Conservation (phyloP, 108 stramenopile genomes). For the Epipyxis sp. region DNA sequence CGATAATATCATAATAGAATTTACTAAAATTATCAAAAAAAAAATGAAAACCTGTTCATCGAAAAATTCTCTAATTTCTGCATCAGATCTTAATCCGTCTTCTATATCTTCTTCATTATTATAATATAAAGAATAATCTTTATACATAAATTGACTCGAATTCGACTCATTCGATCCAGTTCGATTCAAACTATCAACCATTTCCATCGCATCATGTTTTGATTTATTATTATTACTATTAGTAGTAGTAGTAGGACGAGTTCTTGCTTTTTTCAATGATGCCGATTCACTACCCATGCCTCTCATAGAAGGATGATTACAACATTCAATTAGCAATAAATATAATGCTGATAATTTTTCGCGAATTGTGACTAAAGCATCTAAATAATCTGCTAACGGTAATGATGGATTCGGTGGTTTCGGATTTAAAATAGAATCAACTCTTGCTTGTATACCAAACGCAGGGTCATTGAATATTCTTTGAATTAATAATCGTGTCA, state of each 20-base stretch:
- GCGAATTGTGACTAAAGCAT: slow-evolving; percentile 34
- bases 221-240: too few relatives aligned
- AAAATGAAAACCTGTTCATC: too few relatives aligned
- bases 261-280: background rate
- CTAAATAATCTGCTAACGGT: slow-evolving; percentile 32
- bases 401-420: background rate
- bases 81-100: background rate
- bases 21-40: too few relatives aligned
- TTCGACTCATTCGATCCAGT: background rate
- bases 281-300: slow-evolving; percentile 17
- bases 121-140: background rate
- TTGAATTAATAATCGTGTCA: slow-evolving; percentile 26
- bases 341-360: slow-evolving; percentile 31
- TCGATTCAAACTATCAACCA: too few relatives aligned
- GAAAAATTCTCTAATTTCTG: slow-evolving; percentile 20
- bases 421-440: slow-evolving; percentile 30
- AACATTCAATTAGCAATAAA: slow-evolving; percentile 28
- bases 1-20: too few relatives aligned
- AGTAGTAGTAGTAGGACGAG: too few relatives aligned
- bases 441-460: slow-evolving; percentile 38
- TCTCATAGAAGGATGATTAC: slow-evolving; percentile 2
- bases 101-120: slow-evolving; percentile 7
- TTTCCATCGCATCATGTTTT: too few relatives aligned
- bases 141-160: background rate
- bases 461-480: slow-evolving; percentile 37